Percentiles rank a stretch among this genome's conserved stretches.
phyloP scores from a whole-genome alignment of 345 rosid genomes.

The Euphorbia pulcherrima region DNA sequence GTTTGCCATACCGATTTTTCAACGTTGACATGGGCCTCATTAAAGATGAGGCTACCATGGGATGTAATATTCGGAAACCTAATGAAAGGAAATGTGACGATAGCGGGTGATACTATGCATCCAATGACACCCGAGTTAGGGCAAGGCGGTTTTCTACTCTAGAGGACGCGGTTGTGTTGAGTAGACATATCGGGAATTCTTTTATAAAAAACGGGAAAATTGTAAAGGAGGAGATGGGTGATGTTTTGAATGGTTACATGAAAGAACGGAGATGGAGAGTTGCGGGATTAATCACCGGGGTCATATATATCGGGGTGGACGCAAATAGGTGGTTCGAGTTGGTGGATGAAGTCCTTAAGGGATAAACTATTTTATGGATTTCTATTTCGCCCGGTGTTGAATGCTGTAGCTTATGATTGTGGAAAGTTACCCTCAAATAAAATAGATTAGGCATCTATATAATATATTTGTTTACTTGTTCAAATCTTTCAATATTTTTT shows the following conservation, averaged over 20 bases:
- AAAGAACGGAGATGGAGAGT: constrained; percentile 37
- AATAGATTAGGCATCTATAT: background rate
- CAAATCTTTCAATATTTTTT: background rate
- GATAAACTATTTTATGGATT: constrained; percentile 19
- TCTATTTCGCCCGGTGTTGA: background rate
- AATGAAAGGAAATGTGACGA: constrained; percentile 33
- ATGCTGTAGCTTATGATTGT: constrained; percentile 26
- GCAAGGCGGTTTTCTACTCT: constrained; percentile 42
- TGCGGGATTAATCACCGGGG: constrained; percentile 11
- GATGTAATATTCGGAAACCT: constrained; percentile 28
- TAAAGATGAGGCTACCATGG: constrained; percentile 37
- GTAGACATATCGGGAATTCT: constrained; percentile 29
- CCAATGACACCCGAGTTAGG: constrained; percentile 52
- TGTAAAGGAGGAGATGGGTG: constrained; percentile 9
- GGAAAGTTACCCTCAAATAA: constrained; percentile 22
- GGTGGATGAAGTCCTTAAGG: constrained; percentile 33
- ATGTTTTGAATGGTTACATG: constrained; percentile 21
- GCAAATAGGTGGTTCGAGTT: constrained; percentile 22
- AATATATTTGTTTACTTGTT: background rate
- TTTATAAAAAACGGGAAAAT: constrained; percentile 2
- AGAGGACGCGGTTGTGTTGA: constrained; percentile 42
- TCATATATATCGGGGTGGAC: constrained; percentile 36
- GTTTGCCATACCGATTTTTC: constrained; percentile 28
- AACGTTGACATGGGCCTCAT: constrained; percentile 27
- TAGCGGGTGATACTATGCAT: constrained; percentile 54